Evolutionary conservation across 768 basidiomycete genomes (phyloP).

Genomic region (Mycena sanguinolenta): DNA sequence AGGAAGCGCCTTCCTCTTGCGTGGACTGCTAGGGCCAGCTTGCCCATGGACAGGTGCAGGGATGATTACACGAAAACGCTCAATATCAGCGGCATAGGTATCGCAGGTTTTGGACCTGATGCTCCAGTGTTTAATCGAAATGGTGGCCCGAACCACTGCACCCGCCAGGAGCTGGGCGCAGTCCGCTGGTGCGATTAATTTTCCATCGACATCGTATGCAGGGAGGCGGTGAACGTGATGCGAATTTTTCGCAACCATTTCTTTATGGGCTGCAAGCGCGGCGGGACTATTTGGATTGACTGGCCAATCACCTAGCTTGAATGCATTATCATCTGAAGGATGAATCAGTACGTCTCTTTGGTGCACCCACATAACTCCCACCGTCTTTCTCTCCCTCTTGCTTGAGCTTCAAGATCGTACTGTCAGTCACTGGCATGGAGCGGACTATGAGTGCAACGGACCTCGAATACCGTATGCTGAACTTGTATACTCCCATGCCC

Average conservation of each 20-base stretch:
- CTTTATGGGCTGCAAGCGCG: not conserved
- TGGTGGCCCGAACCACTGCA: slow-evolving; percentile 3
- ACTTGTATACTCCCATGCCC: not conserved
- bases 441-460: not conserved
- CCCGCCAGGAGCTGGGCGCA: not conserved
- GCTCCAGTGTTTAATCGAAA: slow-evolving; percentile 1
- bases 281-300: not conserved
- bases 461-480: slow-evolving; percentile 12
- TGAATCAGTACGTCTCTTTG: not conserved
- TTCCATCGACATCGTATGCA: not conserved
- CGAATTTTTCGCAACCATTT: not conserved
- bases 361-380: not conserved
- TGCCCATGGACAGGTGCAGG: too few species aligned
- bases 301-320: slow-evolving; percentile 1
- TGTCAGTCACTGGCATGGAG: too few species aligned
- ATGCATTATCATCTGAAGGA: not conserved
- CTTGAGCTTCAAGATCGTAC: too few species aligned
- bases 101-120: not conserved
- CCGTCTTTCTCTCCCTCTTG: not conserved
- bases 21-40: too few species aligned
- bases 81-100: slow-evolving; percentile 2
- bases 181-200: not conserved
- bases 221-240: not conserved
- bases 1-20: too few species aligned
- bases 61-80: not conserved